Evolutionary conservation across 257 asterid genomes (phyloP).

Genomic region (Scutellaria minor): DNA sequence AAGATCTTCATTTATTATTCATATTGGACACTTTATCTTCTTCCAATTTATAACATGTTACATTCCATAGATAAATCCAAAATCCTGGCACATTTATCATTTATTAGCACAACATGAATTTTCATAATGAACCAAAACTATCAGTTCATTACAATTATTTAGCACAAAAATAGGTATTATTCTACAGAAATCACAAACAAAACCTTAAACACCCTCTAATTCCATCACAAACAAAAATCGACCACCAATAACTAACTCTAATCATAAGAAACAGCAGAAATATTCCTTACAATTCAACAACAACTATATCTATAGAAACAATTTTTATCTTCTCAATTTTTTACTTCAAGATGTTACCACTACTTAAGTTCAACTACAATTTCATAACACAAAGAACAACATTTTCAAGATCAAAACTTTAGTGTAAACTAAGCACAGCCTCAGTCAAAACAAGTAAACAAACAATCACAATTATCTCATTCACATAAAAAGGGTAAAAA

Average conservation of each 20-base stretch:
- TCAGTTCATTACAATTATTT: slow-evolving; percentile 7
- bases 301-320: background rate
- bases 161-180: background rate
- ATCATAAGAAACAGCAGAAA: slow-evolving; percentile 5
- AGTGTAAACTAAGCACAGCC: too few species aligned
- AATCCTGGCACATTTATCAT: background rate
- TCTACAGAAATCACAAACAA: background rate
- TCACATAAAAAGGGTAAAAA: background rate
- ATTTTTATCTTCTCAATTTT: background rate
- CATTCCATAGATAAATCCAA: background rate
- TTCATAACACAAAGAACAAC: background rate
- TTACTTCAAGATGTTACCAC: background rate
- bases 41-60: background rate
- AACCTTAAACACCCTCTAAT: background rate
- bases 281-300: too few species aligned
- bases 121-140: slow-evolving; percentile 11
- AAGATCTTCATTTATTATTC: slow-evolving; percentile 7
- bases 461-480: background rate
- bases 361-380: background rate
- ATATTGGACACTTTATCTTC: background rate
- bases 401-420: background rate
- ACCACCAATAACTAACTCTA: slow-evolving; percentile 7
- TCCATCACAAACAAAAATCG: slow-evolving; percentile 6
- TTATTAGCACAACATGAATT: background rate
- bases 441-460: slow-evolving; percentile 14